These are phyloP conservation scores for Cutaneotrichosporon sp. DNA, from an alignment of 1,284 basidiomycete genomes.

Conservation along the genomic window DNA sequence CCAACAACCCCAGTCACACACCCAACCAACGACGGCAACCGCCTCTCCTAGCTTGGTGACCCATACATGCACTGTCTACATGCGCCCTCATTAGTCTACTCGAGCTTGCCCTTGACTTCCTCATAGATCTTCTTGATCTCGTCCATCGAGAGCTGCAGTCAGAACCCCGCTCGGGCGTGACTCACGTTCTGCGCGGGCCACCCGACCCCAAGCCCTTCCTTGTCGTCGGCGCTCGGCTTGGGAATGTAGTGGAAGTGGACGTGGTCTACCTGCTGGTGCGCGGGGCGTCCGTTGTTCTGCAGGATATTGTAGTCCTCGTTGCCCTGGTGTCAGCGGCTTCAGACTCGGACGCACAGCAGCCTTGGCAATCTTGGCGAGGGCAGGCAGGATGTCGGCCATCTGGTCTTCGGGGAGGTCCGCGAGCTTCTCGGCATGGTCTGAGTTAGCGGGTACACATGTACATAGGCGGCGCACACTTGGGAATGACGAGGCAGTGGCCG, in stretches of 20 bases:
- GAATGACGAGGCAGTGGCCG: constrained; percentile 76
- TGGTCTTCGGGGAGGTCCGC: constrained; percentile 79
- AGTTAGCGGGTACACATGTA: neutral
- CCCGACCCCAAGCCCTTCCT: constrained; percentile 73
- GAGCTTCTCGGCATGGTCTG: constrained; percentile 75
- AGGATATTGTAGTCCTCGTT: constrained; percentile 81
- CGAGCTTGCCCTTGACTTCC: constrained; percentile 21
- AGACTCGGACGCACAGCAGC: constrained; percentile 40
- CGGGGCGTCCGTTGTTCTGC: constrained; percentile 78
- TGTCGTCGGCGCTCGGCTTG: constrained; percentile 61
- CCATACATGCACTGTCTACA: neutral
- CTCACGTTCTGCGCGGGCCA: constrained; percentile 62
- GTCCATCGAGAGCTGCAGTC: constrained; percentile 18
- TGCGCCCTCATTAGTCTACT: neutral
- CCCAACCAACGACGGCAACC: neutral
- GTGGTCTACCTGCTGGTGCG: constrained; percentile 77
- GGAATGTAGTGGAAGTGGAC: constrained; percentile 88
- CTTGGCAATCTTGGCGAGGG: constrained; percentile 81
- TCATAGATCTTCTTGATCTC: constrained; percentile 17
- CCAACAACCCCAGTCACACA: too few species aligned
- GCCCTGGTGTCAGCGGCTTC: constrained; percentile 49
- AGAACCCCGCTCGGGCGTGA: constrained; percentile 10
- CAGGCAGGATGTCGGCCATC: constrained; percentile 67
- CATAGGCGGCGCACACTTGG: constrained; percentile 65
- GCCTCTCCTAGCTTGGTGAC: neutral